Percentiles rank a stretch among this genome's conserved stretches.
phyloP scores from a whole-genome alignment of 257 asterid genomes.

The Ehretia macrophylla region DNA sequence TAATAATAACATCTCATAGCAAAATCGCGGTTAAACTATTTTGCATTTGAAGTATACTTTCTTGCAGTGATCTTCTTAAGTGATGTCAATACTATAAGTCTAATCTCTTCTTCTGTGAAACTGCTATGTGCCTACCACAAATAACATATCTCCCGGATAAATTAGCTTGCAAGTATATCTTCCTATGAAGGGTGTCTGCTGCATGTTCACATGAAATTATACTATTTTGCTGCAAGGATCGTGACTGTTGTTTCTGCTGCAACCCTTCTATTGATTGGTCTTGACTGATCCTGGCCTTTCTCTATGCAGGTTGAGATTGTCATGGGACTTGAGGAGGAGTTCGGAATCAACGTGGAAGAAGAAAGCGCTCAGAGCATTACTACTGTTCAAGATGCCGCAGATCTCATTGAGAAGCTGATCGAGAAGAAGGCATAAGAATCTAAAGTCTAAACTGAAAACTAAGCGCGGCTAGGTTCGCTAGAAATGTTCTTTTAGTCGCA shows the following conservation, averaged over 20 bases:
- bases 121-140: too few species aligned
- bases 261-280: not conserved
- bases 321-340: constrained; percentile 95
- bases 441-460: constrained; percentile 9
- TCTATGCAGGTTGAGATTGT: constrained; percentile 71
- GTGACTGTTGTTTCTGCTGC: not conserved
- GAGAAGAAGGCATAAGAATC: constrained; percentile 36
- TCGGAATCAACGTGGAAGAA: constrained; percentile 82
- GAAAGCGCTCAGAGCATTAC: constrained; percentile 81
- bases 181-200: too few species aligned
- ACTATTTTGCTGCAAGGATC: not conserved
- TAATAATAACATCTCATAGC: too few species aligned
- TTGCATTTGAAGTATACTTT: too few species aligned
- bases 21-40: too few species aligned
- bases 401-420: constrained; percentile 69
- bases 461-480: constrained; percentile 11
- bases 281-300: not conserved
- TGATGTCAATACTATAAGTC: too few species aligned
- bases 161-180: too few species aligned
- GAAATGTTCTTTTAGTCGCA: constrained; percentile 19
- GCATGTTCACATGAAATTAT: too few species aligned
- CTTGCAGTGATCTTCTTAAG: too few species aligned
- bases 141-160: too few species aligned
- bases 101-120: too few species aligned
- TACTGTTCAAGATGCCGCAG: constrained; percentile 91